Evolutionary conservation across 164 flowering plant species (phyloP).

Genomic region (Annona squamosa): DNA sequence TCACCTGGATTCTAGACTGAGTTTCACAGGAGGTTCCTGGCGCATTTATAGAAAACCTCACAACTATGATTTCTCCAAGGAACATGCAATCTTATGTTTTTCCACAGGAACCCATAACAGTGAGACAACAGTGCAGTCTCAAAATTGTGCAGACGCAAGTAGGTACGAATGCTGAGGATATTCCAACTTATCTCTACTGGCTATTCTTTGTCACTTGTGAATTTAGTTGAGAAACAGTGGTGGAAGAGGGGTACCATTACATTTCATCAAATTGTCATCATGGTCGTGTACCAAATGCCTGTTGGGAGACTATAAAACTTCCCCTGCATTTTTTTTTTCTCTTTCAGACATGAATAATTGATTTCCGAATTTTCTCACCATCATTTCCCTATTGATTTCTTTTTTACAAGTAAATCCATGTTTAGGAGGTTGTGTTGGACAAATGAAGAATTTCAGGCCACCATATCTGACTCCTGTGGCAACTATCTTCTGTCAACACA

Average conservation of each 20-base stretch:
- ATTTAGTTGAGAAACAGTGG: background rate
- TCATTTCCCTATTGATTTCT: background rate
- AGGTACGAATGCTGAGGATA: slow-evolving; percentile 32
- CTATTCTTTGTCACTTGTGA: background rate
- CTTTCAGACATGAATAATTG: no score
- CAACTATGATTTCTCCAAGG: slow-evolving; percentile 14
- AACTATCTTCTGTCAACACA: no score
- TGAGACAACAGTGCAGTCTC: slow-evolving; percentile 40
- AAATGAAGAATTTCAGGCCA: no score
- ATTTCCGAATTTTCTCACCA: no score
- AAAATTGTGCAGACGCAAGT: slow-evolving; percentile 34
- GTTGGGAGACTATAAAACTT: no score
- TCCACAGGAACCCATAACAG: slow-evolving; percentile 39
- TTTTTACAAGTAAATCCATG: background rate
- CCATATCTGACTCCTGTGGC: no score
- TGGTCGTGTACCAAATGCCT: no score
- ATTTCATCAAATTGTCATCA: no score
- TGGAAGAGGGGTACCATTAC: background rate
- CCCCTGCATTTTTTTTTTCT: no score
- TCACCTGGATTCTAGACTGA: slow-evolving; percentile 22
- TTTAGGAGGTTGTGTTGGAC: background rate
- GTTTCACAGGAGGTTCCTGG: slow-evolving; percentile 20
- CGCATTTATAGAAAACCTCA: slow-evolving; percentile 23
- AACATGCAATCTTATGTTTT: slow-evolving; percentile 34
- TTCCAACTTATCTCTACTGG: background rate